Base-by-base conservation (phyloP, 768 basidiomycete genomes). In the Russula sp. region DNA sequence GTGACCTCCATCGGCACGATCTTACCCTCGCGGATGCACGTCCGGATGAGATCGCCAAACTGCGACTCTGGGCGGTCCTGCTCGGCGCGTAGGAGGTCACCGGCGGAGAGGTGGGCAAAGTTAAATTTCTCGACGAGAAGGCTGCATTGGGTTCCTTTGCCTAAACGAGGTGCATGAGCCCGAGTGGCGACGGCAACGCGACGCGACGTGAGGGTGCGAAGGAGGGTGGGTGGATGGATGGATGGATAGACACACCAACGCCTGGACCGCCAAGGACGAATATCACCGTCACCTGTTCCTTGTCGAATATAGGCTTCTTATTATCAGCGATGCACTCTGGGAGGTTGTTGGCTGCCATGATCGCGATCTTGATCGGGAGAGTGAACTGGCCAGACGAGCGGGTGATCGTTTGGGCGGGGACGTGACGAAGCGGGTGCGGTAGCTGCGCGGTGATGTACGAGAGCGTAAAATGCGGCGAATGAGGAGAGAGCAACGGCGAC, bases 1-100 rank as follows among this genome's bases (percentile, higher is more conserved):
- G 97, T 99, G 63, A 99, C 90, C 73, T 97, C 89, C 87, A 91
- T 92, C 13, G 97, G 96, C 10, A 98, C 97, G 71, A 99, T 95
- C 64, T 78, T 84, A 52, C 97, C 97, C 75, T 94, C 95, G 56
- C 79, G 83, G 73, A 99, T 98, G 77, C 86, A 90, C 14, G 82
- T 86, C 67, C 83, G 86, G 73, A 98, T 99, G 70, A 98, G 77
- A 32, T 84, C 77, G 35, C 94, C 94, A 69, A 87, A 90, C 64
- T 86, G 70, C 1, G 93, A 95, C 49, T 90, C 89, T 61, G 88
- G 84, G 50, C 95, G 87, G 63, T 84, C 78, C 76, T 98, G 95
- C 72, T 99, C 97, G 9, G 90, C 94, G 64, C 97, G 90, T 22
- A 98, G 83, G 35, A 99, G 87, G 75, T 99, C 97, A n/a, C 97